These are phyloP conservation scores for Fusarium armeniacum DNA, from an alignment of 2,329 filamentous ascomycete species.

Conservation along the genomic window DNA sequence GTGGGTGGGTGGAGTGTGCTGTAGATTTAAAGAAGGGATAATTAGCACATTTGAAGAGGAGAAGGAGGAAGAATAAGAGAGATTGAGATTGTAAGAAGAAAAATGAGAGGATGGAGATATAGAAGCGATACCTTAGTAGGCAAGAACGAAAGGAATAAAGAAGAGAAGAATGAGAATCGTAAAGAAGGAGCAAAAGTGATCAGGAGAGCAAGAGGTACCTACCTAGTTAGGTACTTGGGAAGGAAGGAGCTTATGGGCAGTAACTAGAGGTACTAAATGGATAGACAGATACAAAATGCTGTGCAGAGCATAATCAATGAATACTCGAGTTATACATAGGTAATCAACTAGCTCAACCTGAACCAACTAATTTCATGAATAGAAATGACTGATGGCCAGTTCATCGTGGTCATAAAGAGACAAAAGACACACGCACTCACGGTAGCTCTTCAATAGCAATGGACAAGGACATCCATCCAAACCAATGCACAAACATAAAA, in stretches of 20 bases:
- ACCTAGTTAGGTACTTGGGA: neutral
- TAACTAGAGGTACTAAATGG: neutral
- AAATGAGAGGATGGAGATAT: conserved; percentile 16
- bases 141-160: conserved; percentile 3
- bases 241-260: conserved; percentile 1
- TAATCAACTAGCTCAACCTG: neutral
- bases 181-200: conserved; percentile 17
- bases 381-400: conserved; percentile 12
- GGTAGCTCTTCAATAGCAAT: conserved; percentile 1
- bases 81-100: neutral
- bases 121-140: neutral
- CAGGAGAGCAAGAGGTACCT: neutral
- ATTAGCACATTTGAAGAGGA: conserved; percentile 41
- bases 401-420: neutral
- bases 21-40: conserved; percentile 45
- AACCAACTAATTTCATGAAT: conserved; percentile 11
- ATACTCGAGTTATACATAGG: neutral
- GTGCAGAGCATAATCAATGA: neutral
- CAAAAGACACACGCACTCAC: neutral
- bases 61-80: conserved; percentile 29
- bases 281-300: conserved; percentile 4
- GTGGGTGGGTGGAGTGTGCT: conserved; percentile 41
- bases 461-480: conserved; percentile 12
- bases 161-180: conserved; percentile 19
- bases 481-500: conserved; percentile 20